Percentiles rank a stretch among this genome's conserved stretches.
These are phyloP conservation scores for Eucalyptus erythrocorys DNA, from an alignment of 345 rosid genomes.

Conservation along the genomic window DNA sequence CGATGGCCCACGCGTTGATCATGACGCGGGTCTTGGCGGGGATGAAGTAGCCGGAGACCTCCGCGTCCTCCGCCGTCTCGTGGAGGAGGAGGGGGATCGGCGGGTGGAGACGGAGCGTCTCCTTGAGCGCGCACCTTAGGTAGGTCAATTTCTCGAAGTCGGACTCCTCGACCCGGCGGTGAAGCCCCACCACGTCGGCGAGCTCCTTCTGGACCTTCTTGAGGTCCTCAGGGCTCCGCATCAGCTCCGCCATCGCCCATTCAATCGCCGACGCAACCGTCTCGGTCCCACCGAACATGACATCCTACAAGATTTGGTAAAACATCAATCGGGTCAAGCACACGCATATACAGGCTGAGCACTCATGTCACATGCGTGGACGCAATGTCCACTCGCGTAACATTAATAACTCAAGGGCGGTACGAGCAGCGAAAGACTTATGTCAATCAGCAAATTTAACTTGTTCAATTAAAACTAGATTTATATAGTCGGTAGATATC, in stretches of 20 bases:
- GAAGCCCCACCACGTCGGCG: conserved; percentile 64
- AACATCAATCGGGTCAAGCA: background rate
- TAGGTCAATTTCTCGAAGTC: conserved; percentile 55
- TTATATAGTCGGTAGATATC: background rate
- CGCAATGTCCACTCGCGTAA: background rate
- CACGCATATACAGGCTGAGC: background rate
- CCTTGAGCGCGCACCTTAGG: conserved; percentile 60
- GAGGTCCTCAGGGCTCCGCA: conserved; percentile 58
- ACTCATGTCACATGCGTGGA: background rate
- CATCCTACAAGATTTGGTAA: conserved; percentile 39
- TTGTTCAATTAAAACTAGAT: background rate
- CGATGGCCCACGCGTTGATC: conserved; percentile 76
- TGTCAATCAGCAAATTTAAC: background rate
- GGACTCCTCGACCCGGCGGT: conserved; percentile 58
- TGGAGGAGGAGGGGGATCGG: conserved; percentile 94
- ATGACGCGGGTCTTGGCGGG: conserved; percentile 63
- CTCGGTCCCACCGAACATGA: conserved; percentile 98
- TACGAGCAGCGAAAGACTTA: background rate
- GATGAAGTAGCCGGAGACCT: conserved; percentile 47
- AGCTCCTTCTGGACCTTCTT: conserved; percentile 65
- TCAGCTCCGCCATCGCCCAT: conserved; percentile 75
- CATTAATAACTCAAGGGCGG: background rate
- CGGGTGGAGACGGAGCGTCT: conserved; percentile 82
- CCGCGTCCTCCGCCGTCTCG: conserved; percentile 60
- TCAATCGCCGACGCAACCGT: conserved; percentile 94